Evolutionary conservation across 495 filamentous ascomycete genomes (phyloP).

Genomic region (Arthonia radiata): DNA sequence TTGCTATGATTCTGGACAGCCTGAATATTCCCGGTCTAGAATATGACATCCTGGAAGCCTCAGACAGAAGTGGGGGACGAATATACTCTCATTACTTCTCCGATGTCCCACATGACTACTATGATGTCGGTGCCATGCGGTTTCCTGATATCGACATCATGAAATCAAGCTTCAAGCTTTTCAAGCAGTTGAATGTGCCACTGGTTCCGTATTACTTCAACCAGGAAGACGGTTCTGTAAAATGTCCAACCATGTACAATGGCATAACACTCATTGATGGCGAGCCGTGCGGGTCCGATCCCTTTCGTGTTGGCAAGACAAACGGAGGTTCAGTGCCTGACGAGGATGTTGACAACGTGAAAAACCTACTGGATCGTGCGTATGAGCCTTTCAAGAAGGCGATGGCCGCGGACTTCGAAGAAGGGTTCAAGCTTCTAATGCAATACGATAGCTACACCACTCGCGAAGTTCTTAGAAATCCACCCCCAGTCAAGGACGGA

Average conservation of each 20-base stretch:
- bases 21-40: constrained; percentile 7
- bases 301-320: constrained; percentile 1
- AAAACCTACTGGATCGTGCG: no score
- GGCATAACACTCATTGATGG: no score
- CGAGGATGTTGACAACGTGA: no score
- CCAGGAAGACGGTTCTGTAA: no score
- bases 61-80: constrained; percentile 11
- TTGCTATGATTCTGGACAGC: constrained; percentile 14
- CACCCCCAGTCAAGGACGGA: no score
- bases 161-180: no score
- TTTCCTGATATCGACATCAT: constrained; percentile 2
- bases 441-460: constrained; percentile 4
- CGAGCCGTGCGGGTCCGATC: constrained; percentile 1
- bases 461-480: constrained; percentile 1
- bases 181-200: no score
- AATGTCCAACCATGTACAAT: constrained; percentile 8
- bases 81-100: constrained; percentile 13
- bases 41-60: constrained; percentile 14
- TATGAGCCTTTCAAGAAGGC: no score
- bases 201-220: no score
- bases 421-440: constrained; percentile 4
- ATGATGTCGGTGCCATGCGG: constrained; percentile 13
- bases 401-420: constrained; percentile 4
- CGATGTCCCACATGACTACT: constrained; percentile 14
- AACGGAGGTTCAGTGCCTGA: constrained; percentile 4